phyloP scores from a whole-genome alignment of 495 filamentous ascomycete species.

The Aspergillus bertholletiae region DNA sequence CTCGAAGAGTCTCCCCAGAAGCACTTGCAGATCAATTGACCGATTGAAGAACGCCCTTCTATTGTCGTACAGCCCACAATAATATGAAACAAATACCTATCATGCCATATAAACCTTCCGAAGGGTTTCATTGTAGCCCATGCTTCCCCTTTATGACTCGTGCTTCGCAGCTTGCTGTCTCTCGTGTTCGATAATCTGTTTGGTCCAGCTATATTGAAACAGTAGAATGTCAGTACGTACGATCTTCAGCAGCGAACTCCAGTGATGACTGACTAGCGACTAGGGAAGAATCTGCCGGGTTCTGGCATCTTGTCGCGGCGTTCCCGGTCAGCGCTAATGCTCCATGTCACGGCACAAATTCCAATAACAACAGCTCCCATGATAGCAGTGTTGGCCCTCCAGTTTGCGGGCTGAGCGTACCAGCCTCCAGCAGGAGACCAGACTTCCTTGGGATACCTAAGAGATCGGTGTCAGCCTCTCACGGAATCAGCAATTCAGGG shows the following conservation, averaged over 20 bases:
- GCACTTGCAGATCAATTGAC: conserved; percentile 44
- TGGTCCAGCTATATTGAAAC: conserved; percentile 72
- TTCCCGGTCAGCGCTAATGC: conserved; percentile 80
- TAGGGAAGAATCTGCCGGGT: conserved; percentile 84
- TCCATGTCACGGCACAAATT: conserved; percentile 71
- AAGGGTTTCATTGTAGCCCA: conserved; percentile 10
- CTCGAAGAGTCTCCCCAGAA: conserved; percentile 43
- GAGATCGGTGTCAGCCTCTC: conserved; percentile 21
- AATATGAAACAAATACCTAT: conserved; percentile 35
- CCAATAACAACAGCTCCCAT: conserved; percentile 69
- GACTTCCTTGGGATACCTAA: conserved; percentile 96
- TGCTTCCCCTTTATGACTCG: conserved; percentile 38
- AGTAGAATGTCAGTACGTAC: conserved; percentile 16
- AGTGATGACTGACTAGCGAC: conserved; percentile 74
- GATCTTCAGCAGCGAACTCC: conserved; percentile 4
- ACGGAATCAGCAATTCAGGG: neutral
- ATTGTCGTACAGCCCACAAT: conserved; percentile 43
- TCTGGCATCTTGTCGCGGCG: conserved; percentile 81
- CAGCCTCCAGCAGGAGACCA: conserved; percentile 98
- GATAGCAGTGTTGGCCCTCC: conserved; percentile 91
- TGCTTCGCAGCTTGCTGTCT: conserved; percentile 54
- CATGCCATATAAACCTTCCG: conserved; percentile 24
- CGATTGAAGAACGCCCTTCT: conserved; percentile 42
- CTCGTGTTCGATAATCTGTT: conserved; percentile 87
- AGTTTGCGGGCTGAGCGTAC: conserved; percentile 92